These are phyloP conservation scores for Coemansia sp. DNA, from an alignment of 192 early-diverging fungal genomes.

Conservation along the genomic window DNA sequence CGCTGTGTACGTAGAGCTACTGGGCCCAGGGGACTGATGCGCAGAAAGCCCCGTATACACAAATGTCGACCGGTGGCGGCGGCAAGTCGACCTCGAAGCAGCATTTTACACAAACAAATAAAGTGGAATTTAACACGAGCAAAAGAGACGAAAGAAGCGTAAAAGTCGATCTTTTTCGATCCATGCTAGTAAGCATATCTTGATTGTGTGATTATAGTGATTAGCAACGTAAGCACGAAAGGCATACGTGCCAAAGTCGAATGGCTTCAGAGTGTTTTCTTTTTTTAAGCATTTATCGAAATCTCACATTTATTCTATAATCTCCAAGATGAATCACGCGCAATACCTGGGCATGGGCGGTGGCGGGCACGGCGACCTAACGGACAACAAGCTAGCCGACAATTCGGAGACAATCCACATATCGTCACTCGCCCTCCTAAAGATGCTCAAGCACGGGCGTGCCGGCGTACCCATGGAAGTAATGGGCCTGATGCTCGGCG, in stretches of 20 bases:
- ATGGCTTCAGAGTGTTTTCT: no score
- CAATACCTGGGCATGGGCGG: conserved; percentile 46
- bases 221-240: conserved; percentile 1
- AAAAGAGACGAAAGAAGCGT: neutral
- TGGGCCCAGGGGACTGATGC: no score
- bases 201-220: neutral
- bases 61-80: neutral
- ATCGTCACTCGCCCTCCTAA: conserved; percentile 95
- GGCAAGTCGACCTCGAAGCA: neutral
- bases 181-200: neutral
- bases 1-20: neutral
- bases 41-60: neutral
- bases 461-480: conserved; percentile 99
- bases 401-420: conserved; percentile 99
- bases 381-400: conserved; percentile 59
- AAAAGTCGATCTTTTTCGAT: neutral
- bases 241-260: no score
- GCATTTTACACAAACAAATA: neutral
- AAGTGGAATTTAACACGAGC: neutral
- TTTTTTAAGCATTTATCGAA: neutral
- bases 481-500: conserved; percentile 99
- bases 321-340: conserved; percentile 35
- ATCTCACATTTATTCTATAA: neutral
- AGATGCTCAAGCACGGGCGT: conserved; percentile 95
- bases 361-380: conserved; percentile 28